A percentile compares a stretch with the other conserved stretches of the same genome.
Evolutionary conservation across 2,329 filamentous ascomycete species (phyloP).

Genomic region (Colletotrichum echinochloae): DNA sequence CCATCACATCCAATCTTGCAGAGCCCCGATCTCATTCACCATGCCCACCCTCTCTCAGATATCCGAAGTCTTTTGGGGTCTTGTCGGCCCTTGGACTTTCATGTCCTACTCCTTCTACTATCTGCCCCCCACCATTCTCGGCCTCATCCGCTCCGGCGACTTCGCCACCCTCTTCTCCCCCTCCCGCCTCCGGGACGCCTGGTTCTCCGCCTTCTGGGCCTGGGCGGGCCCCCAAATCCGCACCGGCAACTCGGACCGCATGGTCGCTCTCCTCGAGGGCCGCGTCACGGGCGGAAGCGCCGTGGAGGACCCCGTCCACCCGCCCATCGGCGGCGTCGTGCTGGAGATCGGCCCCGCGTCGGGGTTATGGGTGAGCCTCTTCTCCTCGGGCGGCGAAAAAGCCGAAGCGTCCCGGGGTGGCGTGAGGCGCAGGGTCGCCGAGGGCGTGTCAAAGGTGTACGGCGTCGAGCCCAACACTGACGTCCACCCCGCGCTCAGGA

Average conservation of each 20-base stretch:
- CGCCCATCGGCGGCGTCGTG: constrained; percentile 62
- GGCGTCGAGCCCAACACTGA: constrained; percentile 73
- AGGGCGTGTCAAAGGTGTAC: constrained; percentile 59
- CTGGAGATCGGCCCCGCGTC: constrained; percentile 73
- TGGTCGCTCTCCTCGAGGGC: constrained; percentile 68
- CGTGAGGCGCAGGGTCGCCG: constrained; percentile 13
- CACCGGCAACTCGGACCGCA: constrained; percentile 52
- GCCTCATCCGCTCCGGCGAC: constrained; percentile 53
- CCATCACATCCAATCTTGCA: neutral
- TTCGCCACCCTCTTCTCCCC: constrained; percentile 55
- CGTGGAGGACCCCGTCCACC: constrained; percentile 48
- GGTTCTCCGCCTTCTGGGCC: constrained; percentile 74
- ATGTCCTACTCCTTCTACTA: constrained; percentile 61
- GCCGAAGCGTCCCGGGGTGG: neutral
- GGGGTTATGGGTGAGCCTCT: constrained; percentile 71
- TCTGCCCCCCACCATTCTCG: constrained; percentile 63
- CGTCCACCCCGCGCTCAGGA: constrained; percentile 61
- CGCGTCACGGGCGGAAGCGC: constrained; percentile 54
- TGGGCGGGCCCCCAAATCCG: constrained; percentile 64
- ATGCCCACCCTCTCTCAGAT: constrained; percentile 45
- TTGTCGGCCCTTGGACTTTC: constrained; percentile 65
- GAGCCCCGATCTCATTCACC: constrained; percentile 2
- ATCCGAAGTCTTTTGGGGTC: constrained; percentile 45
- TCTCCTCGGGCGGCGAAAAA: constrained; percentile 47
- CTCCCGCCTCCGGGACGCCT: constrained; percentile 58